A percentile compares a stretch with the other conserved stretches of the same genome.
Conservation (phyloP, 345 rosid genomes). For the Hirschfeldia incana region DNA sequence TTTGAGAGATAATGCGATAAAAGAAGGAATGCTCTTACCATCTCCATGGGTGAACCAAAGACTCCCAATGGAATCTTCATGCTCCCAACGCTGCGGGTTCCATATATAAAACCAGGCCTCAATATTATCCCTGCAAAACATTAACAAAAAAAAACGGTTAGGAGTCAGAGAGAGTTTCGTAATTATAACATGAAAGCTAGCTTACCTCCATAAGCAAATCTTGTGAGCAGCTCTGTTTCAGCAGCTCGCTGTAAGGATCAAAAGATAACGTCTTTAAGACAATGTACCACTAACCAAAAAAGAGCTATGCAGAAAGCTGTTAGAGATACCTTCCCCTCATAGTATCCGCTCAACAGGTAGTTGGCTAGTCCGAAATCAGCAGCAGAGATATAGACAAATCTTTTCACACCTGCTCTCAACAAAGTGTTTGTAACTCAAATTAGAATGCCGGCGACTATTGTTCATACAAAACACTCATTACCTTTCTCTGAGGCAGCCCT, state of each 20-base stretch:
- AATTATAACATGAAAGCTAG: slow-evolving; percentile 5
- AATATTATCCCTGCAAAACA: slow-evolving; percentile 69
- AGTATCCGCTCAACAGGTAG: slow-evolving; percentile 77
- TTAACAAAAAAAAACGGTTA: not conserved
- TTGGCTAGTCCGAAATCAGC: slow-evolving; percentile 89
- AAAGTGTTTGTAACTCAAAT: slow-evolving; percentile 17
- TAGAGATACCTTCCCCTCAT: slow-evolving; percentile 72
- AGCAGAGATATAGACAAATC: slow-evolving; percentile 87
- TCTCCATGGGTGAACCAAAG: slow-evolving; percentile 87
- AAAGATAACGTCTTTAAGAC: slow-evolving; percentile 1
- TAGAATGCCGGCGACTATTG: not conserved
- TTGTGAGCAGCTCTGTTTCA: slow-evolving; percentile 86
- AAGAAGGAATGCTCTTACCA: slow-evolving; percentile 47
- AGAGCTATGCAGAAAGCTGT: not conserved
- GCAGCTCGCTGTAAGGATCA: slow-evolving; percentile 75
- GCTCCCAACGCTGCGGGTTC: slow-evolving; percentile 82
- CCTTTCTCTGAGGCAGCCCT: slow-evolving; percentile 93
- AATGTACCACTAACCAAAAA: not conserved
- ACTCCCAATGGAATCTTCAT: slow-evolving; percentile 80
- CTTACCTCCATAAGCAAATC: slow-evolving; percentile 91
- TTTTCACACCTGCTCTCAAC: slow-evolving; percentile 64
- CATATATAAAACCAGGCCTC: slow-evolving; percentile 95
- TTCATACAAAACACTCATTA: slow-evolving; percentile 11
- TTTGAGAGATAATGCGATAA: not conserved
- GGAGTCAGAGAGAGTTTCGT: not conserved